phyloP scores from a whole-genome alignment of 2,329 filamentous ascomycete genomes.

The Tolypocladium ophioglossoides region DNA sequence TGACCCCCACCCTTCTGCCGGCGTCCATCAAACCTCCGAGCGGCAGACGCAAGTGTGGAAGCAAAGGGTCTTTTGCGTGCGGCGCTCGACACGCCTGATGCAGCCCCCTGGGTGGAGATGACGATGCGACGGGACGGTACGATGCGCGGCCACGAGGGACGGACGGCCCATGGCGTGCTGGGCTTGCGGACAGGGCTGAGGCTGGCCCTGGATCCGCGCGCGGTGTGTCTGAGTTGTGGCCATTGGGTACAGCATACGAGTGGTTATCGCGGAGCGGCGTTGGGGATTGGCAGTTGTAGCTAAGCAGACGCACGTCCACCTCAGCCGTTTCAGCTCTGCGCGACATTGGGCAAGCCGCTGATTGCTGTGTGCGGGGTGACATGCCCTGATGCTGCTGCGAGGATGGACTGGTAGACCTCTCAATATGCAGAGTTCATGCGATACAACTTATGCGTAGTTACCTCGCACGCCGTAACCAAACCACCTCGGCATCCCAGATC shows the following conservation, averaged over 20 bases:
- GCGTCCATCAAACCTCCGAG: neutral
- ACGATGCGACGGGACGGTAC: neutral
- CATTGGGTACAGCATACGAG: too few species aligned
- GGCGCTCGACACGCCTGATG: neutral
- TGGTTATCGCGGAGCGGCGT: neutral
- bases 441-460: too few species aligned
- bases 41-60: neutral
- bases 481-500: neutral
- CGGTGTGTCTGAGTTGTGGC: neutral
- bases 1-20: conserved; percentile 27
- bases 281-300: neutral
- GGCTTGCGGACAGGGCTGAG: neutral
- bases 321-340: neutral
- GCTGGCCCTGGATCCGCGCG: neutral
- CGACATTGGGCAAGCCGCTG: neutral
- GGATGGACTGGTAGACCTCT: neutral
- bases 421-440: neutral
- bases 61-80: neutral
- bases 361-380: neutral
- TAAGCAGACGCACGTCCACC: neutral
- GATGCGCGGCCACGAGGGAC: neutral
- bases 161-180: neutral
- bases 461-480: too few species aligned
- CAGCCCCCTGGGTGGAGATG: neutral
- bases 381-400: neutral